phyloP scores from a whole-genome alignment of 306 rosid genomes.

The Notholithocarpus densiflorus region DNA sequence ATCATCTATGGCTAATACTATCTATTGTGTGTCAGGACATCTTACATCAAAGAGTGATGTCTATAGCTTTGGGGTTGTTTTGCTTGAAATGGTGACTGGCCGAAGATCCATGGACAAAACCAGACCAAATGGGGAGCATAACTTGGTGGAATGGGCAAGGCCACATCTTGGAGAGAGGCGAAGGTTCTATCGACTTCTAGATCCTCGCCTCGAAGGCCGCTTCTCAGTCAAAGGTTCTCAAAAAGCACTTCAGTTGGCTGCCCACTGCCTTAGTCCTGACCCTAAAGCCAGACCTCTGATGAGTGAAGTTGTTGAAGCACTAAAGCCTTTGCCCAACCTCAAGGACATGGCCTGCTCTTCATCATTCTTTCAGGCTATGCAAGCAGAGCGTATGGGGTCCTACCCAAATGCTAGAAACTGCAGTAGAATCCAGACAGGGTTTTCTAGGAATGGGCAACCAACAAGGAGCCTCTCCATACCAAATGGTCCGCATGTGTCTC shows the following conservation, averaged over 20 bases:
- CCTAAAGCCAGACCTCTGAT: constrained; percentile 53
- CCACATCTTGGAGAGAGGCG: constrained; percentile 17
- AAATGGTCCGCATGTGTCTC: constrained; percentile 19
- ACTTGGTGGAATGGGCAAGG: constrained; percentile 54
- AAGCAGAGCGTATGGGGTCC: constrained; percentile 17
- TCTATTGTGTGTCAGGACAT: constrained; percentile 44
- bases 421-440: neutral
- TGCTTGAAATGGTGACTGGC: constrained; percentile 62
- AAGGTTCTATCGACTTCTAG: constrained; percentile 33
- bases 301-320: constrained; percentile 48
- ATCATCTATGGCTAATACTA: neutral
- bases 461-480: constrained; percentile 36
- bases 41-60: constrained; percentile 62
- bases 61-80: constrained; percentile 67
- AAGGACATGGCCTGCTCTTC: constrained; percentile 28
- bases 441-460: constrained; percentile 24
- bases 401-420: constrained; percentile 16
- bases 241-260: constrained; percentile 35
- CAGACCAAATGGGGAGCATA: constrained; percentile 24
- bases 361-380: constrained; percentile 24
- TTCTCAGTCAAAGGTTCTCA: constrained; percentile 43
- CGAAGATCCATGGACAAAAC: constrained; percentile 41
- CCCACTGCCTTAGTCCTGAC: constrained; percentile 32
- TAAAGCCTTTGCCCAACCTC: constrained; percentile 24
- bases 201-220: constrained; percentile 47